Conservation (phyloP, 73 alveolate species). For the Tetrahymena borealis region DNA sequence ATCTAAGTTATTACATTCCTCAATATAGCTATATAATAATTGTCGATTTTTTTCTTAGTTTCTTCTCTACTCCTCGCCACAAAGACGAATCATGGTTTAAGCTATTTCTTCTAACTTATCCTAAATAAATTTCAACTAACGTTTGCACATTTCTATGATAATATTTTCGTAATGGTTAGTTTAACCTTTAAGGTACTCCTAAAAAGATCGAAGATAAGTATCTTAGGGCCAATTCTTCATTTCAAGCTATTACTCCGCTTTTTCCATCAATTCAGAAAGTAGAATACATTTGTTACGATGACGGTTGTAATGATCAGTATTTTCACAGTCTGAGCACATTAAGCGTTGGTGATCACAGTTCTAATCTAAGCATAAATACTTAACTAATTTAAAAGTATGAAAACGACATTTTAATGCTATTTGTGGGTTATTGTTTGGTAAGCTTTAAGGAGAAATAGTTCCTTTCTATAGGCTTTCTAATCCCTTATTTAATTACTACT, state of each 20-base stretch:
- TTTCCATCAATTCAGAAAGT: not conserved
- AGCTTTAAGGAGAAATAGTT: too few relatives aligned
- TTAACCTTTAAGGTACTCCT: not conserved
- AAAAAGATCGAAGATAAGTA: not conserved
- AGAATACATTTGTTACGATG: not conserved
- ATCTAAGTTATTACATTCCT: not conserved
- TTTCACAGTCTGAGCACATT: not conserved
- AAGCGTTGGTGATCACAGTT: not conserved
- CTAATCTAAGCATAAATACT: not conserved
- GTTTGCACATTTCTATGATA: not conserved
- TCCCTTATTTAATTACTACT: too few relatives aligned
- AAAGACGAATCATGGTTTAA: not conserved
- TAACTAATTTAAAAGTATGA: not conserved
- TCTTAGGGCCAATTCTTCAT: not conserved
- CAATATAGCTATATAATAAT: not conserved
- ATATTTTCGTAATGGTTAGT: not conserved
- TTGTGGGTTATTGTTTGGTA: too few relatives aligned
- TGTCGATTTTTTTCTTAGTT: not conserved
- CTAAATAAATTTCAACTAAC: not conserved
- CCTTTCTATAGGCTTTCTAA: too few relatives aligned
- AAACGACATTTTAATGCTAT: not conserved
- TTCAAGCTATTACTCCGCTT: not conserved
- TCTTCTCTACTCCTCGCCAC: not conserved
- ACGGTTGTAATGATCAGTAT: not conserved
- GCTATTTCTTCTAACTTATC: not conserved